A percentile compares a stretch with the other conserved stretches of the same genome.
Conservation (phyloP, 2,329 filamentous ascomycete species). For the Onygena corvina region DNA sequence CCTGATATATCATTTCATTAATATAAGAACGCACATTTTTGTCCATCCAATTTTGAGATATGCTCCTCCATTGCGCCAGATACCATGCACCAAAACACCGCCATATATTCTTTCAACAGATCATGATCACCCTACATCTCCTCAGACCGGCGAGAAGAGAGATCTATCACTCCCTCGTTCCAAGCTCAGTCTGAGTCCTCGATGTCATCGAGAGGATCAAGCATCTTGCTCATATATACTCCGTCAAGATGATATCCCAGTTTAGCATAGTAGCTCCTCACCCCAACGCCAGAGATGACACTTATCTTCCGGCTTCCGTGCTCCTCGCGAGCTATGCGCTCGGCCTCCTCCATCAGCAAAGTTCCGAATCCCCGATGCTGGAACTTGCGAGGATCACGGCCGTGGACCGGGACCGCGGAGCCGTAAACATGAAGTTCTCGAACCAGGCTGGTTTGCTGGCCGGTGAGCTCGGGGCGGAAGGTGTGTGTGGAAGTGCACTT, state of each 20-base stretch:
- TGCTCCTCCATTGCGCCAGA: neutral
- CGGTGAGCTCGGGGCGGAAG: constrained; percentile 73
- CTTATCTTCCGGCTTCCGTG: constrained; percentile 90
- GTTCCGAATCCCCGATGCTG: constrained; percentile 98
- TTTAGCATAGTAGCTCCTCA: constrained; percentile 86
- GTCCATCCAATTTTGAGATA: neutral
- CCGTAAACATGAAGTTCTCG: constrained; percentile 95
- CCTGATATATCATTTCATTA: neutral
- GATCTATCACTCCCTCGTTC: neutral
- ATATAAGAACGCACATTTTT: neutral
- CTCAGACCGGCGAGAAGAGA: neutral
- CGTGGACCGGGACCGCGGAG: constrained; percentile 92
- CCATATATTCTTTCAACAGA: neutral
- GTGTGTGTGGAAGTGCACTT: constrained; percentile 90
- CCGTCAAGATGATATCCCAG: constrained; percentile 90
- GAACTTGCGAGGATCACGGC: constrained; percentile 88
- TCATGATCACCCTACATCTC: neutral
- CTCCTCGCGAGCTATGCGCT: constrained; percentile 86
- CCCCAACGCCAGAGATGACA: constrained; percentile 95
- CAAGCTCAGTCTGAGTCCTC: neutral
- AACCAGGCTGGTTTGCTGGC: constrained; percentile 82
- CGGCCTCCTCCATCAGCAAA: constrained; percentile 92
- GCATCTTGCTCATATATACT: constrained; percentile 55
- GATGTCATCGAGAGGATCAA: constrained; percentile 29
- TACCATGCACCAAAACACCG: neutral